Base-by-base conservation (phyloP, 345 rosid genomes). In the Acer negundo region DNA sequence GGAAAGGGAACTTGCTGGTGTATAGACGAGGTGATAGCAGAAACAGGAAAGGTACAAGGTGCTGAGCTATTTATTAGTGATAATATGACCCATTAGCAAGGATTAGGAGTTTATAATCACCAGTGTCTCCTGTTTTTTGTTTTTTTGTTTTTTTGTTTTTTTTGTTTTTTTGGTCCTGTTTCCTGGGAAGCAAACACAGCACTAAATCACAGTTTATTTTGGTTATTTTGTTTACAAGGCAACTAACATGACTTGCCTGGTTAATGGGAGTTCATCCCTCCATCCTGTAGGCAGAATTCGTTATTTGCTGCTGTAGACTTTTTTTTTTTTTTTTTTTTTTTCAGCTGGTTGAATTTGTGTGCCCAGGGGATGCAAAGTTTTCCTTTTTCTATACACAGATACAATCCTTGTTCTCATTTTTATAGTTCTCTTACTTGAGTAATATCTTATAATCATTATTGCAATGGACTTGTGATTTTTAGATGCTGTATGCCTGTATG, bases 1-100 rank as follows among this genome's bases (percentile, higher is more conserved):
- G 63, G 71, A 71, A 76, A 67, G 79, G 71, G 11, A 66, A 28
- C 44, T 51, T 70, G 63, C 9, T 74, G 62, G 83, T 84, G 22
- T 84, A 84, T 4, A 10, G 56, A 9, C 71, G 83, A 75, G 79
- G 20, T 69, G 47, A 20, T 65, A 0, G 35, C 24, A 70, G 44
- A 77, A 73, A 70, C 62, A 1, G 62, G 62, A 69, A 67, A 42
- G n/a, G 10, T 67, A 61, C 62, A 42, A 2, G 46, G 46, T 42
- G 2, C 46, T 42, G 46, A 42, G 46, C 46, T 42, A 42, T 42
- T 42, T 42, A 42, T 42, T 42, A 9, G 38, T 35, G 38, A 35
- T 35, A 20, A 42, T 31, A 8, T 5, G 19, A 66, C 47, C 46
- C 22, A 35, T 31, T 38, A 17, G 11, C 2, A 66, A 47, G 10